Conservation (phyloP, 495 filamentous ascomycete genomes). For the Neurospora pannonica region DNA sequence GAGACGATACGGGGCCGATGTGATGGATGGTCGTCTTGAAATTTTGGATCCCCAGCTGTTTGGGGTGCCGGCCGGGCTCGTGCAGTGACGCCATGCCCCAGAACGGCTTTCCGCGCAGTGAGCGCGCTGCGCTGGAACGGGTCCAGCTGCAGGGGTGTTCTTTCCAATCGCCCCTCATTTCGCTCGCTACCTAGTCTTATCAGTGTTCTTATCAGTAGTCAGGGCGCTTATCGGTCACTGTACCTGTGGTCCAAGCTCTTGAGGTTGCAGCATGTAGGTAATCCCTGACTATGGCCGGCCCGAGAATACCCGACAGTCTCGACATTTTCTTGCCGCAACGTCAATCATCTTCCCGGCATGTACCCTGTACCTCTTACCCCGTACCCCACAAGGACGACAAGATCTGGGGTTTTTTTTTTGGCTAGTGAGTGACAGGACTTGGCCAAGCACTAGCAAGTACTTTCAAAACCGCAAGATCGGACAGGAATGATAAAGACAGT, state of each 20-base stretch:
- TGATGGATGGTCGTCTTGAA: not conserved
- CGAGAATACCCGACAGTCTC: slow-evolving; percentile 28
- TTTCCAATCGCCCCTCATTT: not conserved
- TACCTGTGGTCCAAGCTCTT: not conserved
- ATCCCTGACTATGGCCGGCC: slow-evolving; percentile 2
- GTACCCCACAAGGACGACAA: not conserved
- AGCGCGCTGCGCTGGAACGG: not conserved
- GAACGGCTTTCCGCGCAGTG: not conserved
- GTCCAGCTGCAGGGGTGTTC: not conserved
- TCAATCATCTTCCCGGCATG: not conserved
- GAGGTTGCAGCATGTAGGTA: not conserved
- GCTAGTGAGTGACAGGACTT: not conserved
- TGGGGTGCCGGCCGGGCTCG: not conserved
- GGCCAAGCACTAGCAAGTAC: not conserved
- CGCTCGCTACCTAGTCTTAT: not conserved
- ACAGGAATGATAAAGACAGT: not conserved
- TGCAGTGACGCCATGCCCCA: not conserved
- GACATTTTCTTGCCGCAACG: too few relatives aligned
- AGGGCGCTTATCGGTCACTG: not conserved
- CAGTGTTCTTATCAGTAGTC: not conserved
- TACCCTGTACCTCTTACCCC: not conserved
- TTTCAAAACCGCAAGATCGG: not conserved
- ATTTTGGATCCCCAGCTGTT: not conserved
- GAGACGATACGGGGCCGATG: not conserved
- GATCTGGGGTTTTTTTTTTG: not conserved